phyloP scores from a whole-genome alignment of 306 rosid species.

The Mimosa bimucronata region DNA sequence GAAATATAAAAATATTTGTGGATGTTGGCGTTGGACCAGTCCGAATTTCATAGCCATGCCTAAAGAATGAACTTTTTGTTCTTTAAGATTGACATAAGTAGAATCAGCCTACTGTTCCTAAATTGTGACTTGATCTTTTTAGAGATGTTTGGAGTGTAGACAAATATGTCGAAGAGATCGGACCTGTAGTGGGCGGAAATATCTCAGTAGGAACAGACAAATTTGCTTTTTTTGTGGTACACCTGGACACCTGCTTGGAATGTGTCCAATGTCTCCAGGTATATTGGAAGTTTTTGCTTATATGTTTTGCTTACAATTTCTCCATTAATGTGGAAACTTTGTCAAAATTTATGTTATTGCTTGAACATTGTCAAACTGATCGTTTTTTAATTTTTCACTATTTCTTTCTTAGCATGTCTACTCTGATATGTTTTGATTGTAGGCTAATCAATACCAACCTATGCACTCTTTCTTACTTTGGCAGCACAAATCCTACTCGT shows the following conservation, averaged over 20 bases:
- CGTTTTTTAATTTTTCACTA: background rate
- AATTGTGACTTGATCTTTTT: constrained; percentile 2
- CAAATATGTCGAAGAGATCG: background rate
- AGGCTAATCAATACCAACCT: too few relatives aligned
- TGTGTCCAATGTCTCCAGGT: constrained; percentile 69
- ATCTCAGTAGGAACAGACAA: constrained; percentile 19
- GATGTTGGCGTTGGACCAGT: background rate
- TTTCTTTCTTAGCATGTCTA: background rate
- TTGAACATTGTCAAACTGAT: constrained; percentile 24
- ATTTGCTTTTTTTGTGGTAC: constrained; percentile 82
- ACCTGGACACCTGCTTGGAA: constrained; percentile 70
- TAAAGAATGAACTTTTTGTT: constrained; percentile 2
- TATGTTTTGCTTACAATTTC: background rate
- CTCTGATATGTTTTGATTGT: too few relatives aligned
- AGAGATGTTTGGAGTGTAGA: constrained; percentile 3
- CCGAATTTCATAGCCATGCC: background rate
- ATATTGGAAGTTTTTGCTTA: constrained; percentile 23
- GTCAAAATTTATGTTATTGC: constrained; percentile 21
- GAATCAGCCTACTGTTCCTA: background rate
- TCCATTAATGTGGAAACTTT: constrained; percentile 8
- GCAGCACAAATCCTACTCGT: background rate
- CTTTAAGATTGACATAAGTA: background rate
- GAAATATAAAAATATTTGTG: background rate
- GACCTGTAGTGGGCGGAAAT: background rate
- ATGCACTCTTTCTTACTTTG: background rate